phyloP scores from a whole-genome alignment of 148 eudicot species.

The Diospyros kaki region DNA sequence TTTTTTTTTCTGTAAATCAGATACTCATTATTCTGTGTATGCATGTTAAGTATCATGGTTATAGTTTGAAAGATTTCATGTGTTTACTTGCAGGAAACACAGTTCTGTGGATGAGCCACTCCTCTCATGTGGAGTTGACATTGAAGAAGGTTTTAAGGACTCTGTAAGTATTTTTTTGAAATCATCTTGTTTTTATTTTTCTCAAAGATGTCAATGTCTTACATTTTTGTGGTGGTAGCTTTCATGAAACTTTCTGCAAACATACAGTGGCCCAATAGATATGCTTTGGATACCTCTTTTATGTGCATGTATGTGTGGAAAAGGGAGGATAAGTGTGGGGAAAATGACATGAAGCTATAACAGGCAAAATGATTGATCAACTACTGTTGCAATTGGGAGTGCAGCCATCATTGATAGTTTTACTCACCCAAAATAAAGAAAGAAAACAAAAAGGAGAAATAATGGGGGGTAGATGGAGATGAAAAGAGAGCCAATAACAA shows the following conservation, averaged over 20 bases:
- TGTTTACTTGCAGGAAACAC: constrained; percentile 23
- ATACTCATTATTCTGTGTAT: neutral
- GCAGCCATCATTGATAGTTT: no score
- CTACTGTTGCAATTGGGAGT: no score
- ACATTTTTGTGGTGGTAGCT: constrained; percentile 1
- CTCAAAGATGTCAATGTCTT: neutral
- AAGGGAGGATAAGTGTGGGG: no score
- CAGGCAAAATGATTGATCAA: no score
- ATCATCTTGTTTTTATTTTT: neutral
- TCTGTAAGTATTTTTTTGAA: constrained; percentile 36
- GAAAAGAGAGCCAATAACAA: no score
- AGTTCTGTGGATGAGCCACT: constrained; percentile 53
- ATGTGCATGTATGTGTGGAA: no score
- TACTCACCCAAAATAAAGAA: no score
- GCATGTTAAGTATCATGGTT: constrained; percentile 1
- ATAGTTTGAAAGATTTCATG: neutral
- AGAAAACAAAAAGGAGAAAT: no score
- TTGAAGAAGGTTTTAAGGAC: constrained; percentile 38
- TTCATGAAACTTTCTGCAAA: neutral
- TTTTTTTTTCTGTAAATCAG: neutral
- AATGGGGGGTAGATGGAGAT: no score
- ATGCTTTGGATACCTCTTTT: no score
- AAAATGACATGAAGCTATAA: no score
- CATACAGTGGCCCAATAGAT: no score
- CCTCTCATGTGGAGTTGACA: constrained; percentile 40